phyloP scores from a whole-genome alignment of 257 asterid species.

The Anisodus tanguticus region DNA sequence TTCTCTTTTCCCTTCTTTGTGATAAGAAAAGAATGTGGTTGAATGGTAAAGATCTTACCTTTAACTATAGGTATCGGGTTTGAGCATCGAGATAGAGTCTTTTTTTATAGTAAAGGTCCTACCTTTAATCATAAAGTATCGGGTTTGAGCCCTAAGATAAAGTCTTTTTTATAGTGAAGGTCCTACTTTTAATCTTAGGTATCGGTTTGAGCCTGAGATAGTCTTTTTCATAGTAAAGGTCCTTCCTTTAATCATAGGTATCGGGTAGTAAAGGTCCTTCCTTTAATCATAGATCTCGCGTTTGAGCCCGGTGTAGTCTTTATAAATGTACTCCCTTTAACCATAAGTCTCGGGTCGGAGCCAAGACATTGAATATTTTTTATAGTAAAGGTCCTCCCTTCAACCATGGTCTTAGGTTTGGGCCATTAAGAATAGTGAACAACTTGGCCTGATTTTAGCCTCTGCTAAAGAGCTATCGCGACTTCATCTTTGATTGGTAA shows the following conservation, averaged over 20 bases:
- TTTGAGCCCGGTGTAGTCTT: too few relatives aligned
- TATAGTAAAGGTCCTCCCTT: neutral
- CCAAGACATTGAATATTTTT: neutral
- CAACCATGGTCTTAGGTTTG: neutral
- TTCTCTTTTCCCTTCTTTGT: neutral
- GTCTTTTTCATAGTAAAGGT: too few relatives aligned
- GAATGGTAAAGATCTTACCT: neutral
- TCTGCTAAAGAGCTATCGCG: conserved; percentile 59
- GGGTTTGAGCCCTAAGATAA: neutral
- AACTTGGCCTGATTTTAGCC: conserved; percentile 67
- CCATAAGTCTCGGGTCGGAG: neutral
- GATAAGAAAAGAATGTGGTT: neutral
- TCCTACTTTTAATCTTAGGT: neutral
- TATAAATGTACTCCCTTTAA: neutral
- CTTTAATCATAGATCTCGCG: too few relatives aligned
- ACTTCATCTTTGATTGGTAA: conserved; percentile 83
- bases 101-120: neutral
- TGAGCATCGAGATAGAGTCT: neutral
- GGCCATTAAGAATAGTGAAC: conserved; percentile 53
- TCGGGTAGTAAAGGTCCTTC: too few relatives aligned
- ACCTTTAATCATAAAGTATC: neutral
- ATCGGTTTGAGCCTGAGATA: neutral
- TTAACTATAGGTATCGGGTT: neutral
- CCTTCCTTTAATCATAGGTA: too few relatives aligned
- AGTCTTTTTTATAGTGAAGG: neutral